These are phyloP conservation scores for Erysiphe pulchra DNA, from an alignment of 2,329 filamentous ascomycete genomes.

Conservation along the genomic window DNA sequence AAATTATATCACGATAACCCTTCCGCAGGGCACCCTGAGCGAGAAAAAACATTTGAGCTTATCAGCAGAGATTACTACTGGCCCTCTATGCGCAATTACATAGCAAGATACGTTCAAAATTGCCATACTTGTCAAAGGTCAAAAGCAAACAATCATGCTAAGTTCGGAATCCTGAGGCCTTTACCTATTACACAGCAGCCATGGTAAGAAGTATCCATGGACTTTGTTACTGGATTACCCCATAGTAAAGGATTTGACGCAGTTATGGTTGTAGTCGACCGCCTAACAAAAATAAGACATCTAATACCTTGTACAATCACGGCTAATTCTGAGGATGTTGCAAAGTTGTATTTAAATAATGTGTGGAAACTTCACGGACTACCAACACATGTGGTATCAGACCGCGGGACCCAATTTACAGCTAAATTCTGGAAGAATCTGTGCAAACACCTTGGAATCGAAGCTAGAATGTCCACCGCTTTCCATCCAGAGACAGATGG, in stretches of 20 bases:
- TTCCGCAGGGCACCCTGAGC: not conserved
- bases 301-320: not conserved
- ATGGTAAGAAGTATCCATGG: not conserved
- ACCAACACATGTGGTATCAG: not conserved
- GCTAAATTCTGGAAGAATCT: not conserved
- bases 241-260: not conserved
- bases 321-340: not conserved
- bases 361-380: not conserved
- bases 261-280: not conserved
- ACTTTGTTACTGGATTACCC: not conserved
- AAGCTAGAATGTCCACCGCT: not conserved
- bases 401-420: not conserved
- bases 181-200: not conserved
- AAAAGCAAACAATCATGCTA: not conserved
- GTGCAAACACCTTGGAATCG: not conserved
- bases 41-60: not conserved
- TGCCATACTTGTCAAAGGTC: not conserved
- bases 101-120: not conserved
- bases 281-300: not conserved
- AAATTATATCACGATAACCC: not conserved
- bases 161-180: not conserved
- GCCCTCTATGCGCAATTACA: not conserved
- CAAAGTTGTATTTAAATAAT: not conserved
- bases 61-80: not conserved
- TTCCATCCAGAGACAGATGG: conserved; percentile 2